A percentile compares a stretch with the other conserved stretches of the same genome.
Conservation (phyloP, 2,329 filamentous ascomycete genomes). For the Chaetomium olivaceum region DNA sequence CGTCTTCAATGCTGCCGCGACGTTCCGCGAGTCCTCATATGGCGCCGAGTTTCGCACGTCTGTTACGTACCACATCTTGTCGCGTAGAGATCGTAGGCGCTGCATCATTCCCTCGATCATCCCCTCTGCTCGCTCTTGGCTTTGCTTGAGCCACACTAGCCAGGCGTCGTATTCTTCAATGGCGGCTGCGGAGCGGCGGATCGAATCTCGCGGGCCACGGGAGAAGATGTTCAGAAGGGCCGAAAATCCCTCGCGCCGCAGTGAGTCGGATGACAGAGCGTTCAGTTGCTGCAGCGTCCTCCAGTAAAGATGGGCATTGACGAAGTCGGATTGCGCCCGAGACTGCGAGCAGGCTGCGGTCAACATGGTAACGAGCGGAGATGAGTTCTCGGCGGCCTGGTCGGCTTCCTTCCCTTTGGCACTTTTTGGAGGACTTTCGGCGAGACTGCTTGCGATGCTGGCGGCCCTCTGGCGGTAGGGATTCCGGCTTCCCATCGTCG, state of each 20-base stretch:
- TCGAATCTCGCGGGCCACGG: constrained; percentile 67
- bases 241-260: constrained; percentile 69
- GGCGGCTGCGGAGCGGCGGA: constrained; percentile 67
- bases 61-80: constrained; percentile 99
- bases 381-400: constrained; percentile 41
- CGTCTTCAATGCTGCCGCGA: constrained; percentile 83
- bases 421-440: constrained; percentile 33
- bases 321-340: constrained; percentile 76
- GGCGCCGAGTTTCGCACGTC: constrained; percentile 87
- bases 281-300: constrained; percentile 75
- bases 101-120: constrained; percentile 74
- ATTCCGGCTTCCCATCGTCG: constrained; percentile 58
- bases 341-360: constrained; percentile 75
- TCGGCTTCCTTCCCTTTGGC: constrained; percentile 37
- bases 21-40: constrained; percentile 83
- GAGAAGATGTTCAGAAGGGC: constrained; percentile 74
- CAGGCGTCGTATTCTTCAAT: constrained; percentile 79
- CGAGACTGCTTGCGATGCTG: constrained; percentile 34
- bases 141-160: constrained; percentile 82
- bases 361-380: constrained; percentile 66
- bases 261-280: constrained; percentile 58
- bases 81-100: constrained; percentile 72
- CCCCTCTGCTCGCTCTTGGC: constrained; percentile 73
- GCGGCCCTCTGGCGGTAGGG: constrained; percentile 50
- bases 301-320: constrained; percentile 83